A percentile compares a stretch with the other conserved stretches of the same genome.
Conservation (phyloP, 257 asterid genomes). For the Solanum etuberosum region DNA sequence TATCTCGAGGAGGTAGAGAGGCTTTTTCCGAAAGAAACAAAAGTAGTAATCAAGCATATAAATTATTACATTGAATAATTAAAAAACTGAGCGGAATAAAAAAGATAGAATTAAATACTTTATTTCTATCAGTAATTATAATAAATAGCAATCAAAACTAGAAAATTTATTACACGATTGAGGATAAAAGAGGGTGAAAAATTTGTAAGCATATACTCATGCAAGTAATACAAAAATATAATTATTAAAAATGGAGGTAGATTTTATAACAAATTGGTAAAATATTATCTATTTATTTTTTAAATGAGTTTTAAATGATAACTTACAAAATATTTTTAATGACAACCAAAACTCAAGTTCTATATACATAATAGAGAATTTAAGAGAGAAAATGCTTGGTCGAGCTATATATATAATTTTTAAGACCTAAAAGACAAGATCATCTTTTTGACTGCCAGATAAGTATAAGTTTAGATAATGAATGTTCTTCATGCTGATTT, state of each 20-base stretch:
- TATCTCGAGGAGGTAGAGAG: not conserved
- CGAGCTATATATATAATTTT: not conserved
- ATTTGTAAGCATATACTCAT: not conserved
- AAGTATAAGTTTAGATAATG: not conserved
- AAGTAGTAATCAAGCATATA: not conserved
- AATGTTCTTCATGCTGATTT: not conserved
- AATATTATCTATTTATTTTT: not conserved
- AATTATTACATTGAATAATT: not conserved
- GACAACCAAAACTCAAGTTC: not conserved
- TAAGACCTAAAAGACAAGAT: conserved; percentile 5
- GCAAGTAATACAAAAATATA: not conserved
- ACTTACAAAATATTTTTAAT: not conserved
- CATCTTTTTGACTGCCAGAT: not conserved
- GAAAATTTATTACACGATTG: not conserved
- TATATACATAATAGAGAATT: not conserved
- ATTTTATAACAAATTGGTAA: not conserved
- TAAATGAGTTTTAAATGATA: not conserved
- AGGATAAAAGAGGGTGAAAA: not conserved
- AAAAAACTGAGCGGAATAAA: not conserved
- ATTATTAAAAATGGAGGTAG: not conserved
- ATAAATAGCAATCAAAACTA: not conserved
- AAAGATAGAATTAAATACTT: not conserved
- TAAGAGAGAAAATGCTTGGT: not conserved
- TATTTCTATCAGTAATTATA: not conserved
- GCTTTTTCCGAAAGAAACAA: not conserved